Evolutionary conservation across 2,329 filamentous ascomycete species (phyloP), one percentile per base, ranked within the genome.

Genomic region (Venturia pyrina): DNA sequence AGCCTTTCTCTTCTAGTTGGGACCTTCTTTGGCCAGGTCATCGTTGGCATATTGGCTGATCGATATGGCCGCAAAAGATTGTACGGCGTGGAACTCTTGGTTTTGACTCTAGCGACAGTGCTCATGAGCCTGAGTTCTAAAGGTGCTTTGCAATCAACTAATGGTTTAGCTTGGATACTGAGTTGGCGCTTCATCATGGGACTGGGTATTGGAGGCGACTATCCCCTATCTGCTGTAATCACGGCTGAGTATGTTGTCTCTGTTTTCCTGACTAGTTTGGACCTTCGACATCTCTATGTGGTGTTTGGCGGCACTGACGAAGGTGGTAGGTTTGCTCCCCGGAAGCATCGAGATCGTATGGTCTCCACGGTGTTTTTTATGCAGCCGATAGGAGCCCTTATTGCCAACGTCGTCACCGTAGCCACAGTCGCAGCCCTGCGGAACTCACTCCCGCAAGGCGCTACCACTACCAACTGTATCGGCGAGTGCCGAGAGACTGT

Each of bases 181-280:
- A 78, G 77, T 71, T 83, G 80, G 80, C 75, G 81, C 66, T 73
- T 80, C 48, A 68, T 80, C 28, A 77, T 81, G 48, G 81, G 81
- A 0, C 75, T 82, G 43, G 85, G 85, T 0, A 86, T 88, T 19
- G 66, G 86, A n/a, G 86, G 84, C 19, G 86, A 89, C 73, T 89
- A 89, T 71, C 87, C 87, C 0, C 76, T 89, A 2, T 85, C 81
- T 57, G 86, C 87, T 0, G 83, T 89, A 10, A 89, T 90, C 43
- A 87, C 86, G 0, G 83, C 87, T 0, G 87, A 89, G 78, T 89
- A 82, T 78, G 48, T 57, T 40, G n/a, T 62, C 48, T 10, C 24
- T 48, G 5, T 28, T 15, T 15, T 10, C 15, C 5, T 11, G 8
- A 3, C 10, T 15, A 21, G 21, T 28, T 11, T 24, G 48, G 15